Base-by-base conservation (phyloP, 176 grass and related monocot genomes). In the Oryza rufipogon region DNA sequence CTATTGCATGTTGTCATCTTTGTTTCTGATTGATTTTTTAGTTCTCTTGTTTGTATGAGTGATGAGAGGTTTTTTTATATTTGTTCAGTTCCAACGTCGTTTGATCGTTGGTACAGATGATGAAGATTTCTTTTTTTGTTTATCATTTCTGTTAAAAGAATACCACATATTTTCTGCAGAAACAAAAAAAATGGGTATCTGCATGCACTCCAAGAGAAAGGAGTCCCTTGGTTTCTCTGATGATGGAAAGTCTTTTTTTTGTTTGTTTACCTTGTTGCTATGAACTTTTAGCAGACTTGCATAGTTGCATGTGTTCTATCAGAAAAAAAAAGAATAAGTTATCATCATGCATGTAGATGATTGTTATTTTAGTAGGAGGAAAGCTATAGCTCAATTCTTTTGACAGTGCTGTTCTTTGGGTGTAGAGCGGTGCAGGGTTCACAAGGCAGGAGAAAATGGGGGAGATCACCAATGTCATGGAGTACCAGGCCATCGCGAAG, bases 401-500 rank as follows among this genome's bases (percentile, higher is more conserved):
- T 75, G 34, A 83, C 81, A 76, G 58, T 10, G 58, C 32, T 56
- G 3, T 71, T 76, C 64, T 61, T 61, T 76, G 38, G 66, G 32
- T 67, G 67, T 51, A 48, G 70, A 80, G 64, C 12, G 49, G 87
- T 89, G 87, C 9, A 63, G 63, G 70, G 51, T 10, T 68, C 39
- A 19, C 76, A 7, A 28, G 28, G 9, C 25, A 71, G 17, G 80
- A 47, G 6, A 65, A 42, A 17, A 87, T 83, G 86, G 86, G 78
- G 83, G 89, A 91, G 89, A 73, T 97, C 71, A 97, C 94, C 73
- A 97, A 97, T 81, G 80, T 97, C 52, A 85, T 2, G 68, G 94
- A 97, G 94, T 97, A 94, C 79, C 70, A 97, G 75, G 80, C 75
- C 52, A 94, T 97, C 48, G 94, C 94, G 0, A 97, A 88, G 94